Conservation (phyloP, 345 rosid species). For the Kandelia obovata region DNA sequence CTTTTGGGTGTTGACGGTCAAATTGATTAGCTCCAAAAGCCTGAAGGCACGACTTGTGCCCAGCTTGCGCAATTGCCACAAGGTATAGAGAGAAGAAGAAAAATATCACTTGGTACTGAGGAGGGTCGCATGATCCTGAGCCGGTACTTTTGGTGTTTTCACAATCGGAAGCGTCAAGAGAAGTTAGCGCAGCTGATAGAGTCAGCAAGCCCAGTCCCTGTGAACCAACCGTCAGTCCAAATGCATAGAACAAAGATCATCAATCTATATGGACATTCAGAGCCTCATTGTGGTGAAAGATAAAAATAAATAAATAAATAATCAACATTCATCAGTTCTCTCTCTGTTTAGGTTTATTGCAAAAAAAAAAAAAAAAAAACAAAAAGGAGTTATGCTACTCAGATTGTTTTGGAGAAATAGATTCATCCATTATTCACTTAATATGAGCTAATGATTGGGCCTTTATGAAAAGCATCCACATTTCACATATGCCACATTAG, state of each 20-base stretch:
- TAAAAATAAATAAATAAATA: neutral
- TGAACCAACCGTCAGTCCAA: neutral
- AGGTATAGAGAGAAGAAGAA: slow-evolving; percentile 26
- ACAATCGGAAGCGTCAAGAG: slow-evolving; percentile 4
- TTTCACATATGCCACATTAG: too few relatives aligned
- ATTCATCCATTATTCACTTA: too few relatives aligned
- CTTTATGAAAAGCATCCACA: too few relatives aligned
- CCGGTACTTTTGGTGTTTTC: neutral
- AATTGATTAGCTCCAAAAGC: slow-evolving; percentile 34
- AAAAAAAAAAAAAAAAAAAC: too few relatives aligned
- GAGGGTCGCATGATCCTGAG: neutral
- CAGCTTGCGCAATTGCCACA: slow-evolving; percentile 25
- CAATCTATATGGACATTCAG: neutral
- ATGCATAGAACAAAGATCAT: neutral
- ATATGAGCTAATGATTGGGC: too few relatives aligned
- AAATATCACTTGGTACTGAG: slow-evolving; percentile 12
- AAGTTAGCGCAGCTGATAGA: slow-evolving; percentile 19
- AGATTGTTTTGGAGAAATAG: too few relatives aligned
- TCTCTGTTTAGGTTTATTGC: too few relatives aligned
- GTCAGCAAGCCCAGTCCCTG: slow-evolving; percentile 32
- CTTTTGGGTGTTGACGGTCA: slow-evolving; percentile 22
- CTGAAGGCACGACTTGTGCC: slow-evolving; percentile 30
- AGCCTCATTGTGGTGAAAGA: neutral
- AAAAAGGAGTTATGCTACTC: too few relatives aligned
- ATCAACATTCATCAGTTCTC: too few relatives aligned